Conservation (phyloP, 305 asterid species). For the Fraxinus greggii region DNA sequence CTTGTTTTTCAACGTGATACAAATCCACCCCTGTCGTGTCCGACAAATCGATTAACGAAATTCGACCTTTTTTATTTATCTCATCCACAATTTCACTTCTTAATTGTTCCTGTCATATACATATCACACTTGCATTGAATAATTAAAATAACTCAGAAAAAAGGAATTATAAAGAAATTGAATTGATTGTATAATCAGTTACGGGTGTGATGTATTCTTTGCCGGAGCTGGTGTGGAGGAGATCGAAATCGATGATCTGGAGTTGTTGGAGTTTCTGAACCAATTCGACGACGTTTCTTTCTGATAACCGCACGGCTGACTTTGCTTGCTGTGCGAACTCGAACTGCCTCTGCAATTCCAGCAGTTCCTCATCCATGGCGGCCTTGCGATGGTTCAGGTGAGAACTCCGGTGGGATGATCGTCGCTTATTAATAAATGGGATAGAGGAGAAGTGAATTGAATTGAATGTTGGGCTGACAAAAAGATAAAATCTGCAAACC, state of each 20-base stretch:
- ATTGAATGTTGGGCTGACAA: background rate
- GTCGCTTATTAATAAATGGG: background rate
- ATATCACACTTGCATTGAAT: slow-evolving; percentile 16
- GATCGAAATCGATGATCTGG: slow-evolving; percentile 86
- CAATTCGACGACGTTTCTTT: slow-evolving; percentile 81
- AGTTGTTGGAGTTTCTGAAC: slow-evolving; percentile 85
- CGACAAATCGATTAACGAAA: slow-evolving; percentile 83
- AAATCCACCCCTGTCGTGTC: slow-evolving; percentile 73
- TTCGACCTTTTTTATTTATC: slow-evolving; percentile 70
- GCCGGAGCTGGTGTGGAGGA: slow-evolving; percentile 86
- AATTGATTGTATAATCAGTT: slow-evolving; percentile 7
- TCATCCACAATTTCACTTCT: slow-evolving; percentile 71
- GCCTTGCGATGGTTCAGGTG: slow-evolving; percentile 12
- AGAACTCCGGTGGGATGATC: background rate
- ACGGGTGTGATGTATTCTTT: slow-evolving; percentile 96
- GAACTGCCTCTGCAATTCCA: slow-evolving; percentile 79
- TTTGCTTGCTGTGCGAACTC: slow-evolving; percentile 70
- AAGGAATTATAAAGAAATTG: background rate
- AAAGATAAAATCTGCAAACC: background rate
- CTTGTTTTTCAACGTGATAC: slow-evolving; percentile 85
- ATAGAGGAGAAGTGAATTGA: background rate
- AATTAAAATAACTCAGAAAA: background rate
- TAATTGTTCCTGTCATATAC: slow-evolving; percentile 69
- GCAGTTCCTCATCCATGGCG: slow-evolving; percentile 84
- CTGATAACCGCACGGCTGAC: slow-evolving; percentile 70